Percentiles rank a stretch among this genome's conserved stretches.
Conservation (phyloP, 345 rosid species). For the Camelina neglecta region DNA sequence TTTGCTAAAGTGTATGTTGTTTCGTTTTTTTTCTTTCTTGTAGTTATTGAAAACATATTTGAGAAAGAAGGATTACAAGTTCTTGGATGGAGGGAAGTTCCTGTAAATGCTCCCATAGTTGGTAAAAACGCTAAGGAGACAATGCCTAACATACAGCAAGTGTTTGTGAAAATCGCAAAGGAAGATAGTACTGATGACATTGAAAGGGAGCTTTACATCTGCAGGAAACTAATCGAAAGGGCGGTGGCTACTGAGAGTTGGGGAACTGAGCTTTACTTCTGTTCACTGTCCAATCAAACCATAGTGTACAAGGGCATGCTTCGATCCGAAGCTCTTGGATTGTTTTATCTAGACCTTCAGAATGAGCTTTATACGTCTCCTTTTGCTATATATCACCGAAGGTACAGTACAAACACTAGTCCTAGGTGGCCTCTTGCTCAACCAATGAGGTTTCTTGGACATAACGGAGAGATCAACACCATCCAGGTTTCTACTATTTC, state of each 20-base stretch:
- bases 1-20: background rate
- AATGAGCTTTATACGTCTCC: slow-evolving; percentile 75
- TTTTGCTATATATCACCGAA: slow-evolving; percentile 93
- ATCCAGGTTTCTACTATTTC: slow-evolving; percentile 67
- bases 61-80: slow-evolving; percentile 94
- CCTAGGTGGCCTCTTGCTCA: slow-evolving; percentile 99
- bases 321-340: slow-evolving; percentile 91
- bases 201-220: slow-evolving; percentile 92
- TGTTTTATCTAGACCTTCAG: slow-evolving; percentile 87
- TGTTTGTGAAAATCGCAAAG: slow-evolving; percentile 82
- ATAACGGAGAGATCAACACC: slow-evolving; percentile 98
- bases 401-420: slow-evolving; percentile 97
- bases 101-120: slow-evolving; percentile 81
- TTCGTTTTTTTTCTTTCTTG: slow-evolving; percentile 25
- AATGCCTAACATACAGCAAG: slow-evolving; percentile 94
- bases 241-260: slow-evolving; percentile 64
- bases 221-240: slow-evolving; percentile 87
- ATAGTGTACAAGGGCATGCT: slow-evolving; percentile 99
- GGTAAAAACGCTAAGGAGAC: slow-evolving; percentile 95
- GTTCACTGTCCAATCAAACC: slow-evolving; percentile 95
- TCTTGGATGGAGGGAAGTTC: slow-evolving; percentile 98
- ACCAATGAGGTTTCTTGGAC: slow-evolving; percentile 99
- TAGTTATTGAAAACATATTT: slow-evolving; percentile 78
- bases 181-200: slow-evolving; percentile 88
- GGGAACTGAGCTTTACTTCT: slow-evolving; percentile 89